Percentiles rank a stretch among this genome's conserved stretches.
phyloP scores from a whole-genome alignment of 2,329 filamentous ascomycete genomes.

The Alternaria postmessia region DNA sequence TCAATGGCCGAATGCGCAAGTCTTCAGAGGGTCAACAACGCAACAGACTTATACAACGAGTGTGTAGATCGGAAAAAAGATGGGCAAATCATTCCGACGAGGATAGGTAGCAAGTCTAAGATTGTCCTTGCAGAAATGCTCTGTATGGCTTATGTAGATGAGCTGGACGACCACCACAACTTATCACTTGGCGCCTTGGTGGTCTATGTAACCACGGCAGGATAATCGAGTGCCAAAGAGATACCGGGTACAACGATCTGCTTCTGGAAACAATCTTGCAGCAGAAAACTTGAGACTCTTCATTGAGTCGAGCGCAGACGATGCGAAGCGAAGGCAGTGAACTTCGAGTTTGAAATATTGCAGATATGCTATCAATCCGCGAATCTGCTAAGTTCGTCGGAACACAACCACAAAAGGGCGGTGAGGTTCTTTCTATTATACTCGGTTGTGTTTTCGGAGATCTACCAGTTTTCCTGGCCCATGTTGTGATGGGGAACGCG shows the following conservation, averaged over 20 bases:
- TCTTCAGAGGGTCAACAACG: background rate
- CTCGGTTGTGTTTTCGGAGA: fast-evolving
- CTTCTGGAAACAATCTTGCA: background rate
- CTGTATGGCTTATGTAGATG: background rate
- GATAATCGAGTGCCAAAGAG: background rate
- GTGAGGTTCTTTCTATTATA: background rate
- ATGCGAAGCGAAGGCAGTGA: background rate
- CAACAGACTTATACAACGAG: background rate
- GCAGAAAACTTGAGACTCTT: too few species aligned
- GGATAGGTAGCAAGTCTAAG: background rate
- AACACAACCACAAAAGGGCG: background rate
- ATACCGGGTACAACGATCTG: too few species aligned
- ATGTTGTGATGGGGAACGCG: background rate
- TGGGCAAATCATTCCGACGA: background rate
- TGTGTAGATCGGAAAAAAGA: background rate
- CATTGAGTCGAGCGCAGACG: background rate
- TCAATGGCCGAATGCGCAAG: background rate
- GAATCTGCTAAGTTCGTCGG: background rate
- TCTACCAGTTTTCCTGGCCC: background rate
- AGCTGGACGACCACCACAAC: background rate
- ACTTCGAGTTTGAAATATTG: background rate
- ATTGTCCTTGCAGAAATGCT: too few species aligned
- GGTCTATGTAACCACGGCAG: background rate
- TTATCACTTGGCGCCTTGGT: background rate
- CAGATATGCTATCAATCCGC: background rate